Base-by-base conservation (phyloP, 768 basidiomycete genomes). In the Boletus subcaerulescens region DNA sequence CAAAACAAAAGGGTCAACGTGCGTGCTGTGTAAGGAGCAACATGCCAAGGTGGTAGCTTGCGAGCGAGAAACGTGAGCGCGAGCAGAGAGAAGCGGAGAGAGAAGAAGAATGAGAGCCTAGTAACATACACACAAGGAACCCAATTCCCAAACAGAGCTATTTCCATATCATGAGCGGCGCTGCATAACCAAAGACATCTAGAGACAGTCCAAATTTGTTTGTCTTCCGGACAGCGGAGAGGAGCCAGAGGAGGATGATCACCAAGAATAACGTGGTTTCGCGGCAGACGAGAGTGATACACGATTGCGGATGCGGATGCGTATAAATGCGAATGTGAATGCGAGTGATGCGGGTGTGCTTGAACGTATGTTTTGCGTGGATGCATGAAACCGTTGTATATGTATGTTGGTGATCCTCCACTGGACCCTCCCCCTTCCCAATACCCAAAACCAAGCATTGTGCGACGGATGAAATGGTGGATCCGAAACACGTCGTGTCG, bases 151-250 rank as follows among this genome's bases (percentile, higher is more conserved):
- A 35, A 52, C 49, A 24, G 18, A 61, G 50, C 46, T 29, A 50
- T 61, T 61, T 57, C 59, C 60, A 56, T 42, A 51, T 48, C 59
- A 40, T 55, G 58, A 60, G 33, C 14, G 50, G 41, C 29, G 59
- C 40, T 6, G 24, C 24, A 24, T 24, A 24, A 24, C 24, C 24
- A 29, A 35, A 52, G 48, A 52, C 35, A 40, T 60, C 60, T 61
- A 60, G 44, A 51, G 52, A 5, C 8, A 15, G 18, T 39, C 33
- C 32, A 33, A 15, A 3, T 43, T 35, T 39, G 43, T 51, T 40
- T 35, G n/a, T 36, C 43, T 56, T 31, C 43, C 50, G 59, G 59
- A 60, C 59, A 61, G 60, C 59, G 17, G 59, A 39, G 60, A 57
- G 58, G 39, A 2, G 6, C 29, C 24, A 3, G 18, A 29, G 31